These are phyloP conservation scores for Mycena amicta DNA, from an alignment of 768 basidiomycete species.

Conservation along the genomic window DNA sequence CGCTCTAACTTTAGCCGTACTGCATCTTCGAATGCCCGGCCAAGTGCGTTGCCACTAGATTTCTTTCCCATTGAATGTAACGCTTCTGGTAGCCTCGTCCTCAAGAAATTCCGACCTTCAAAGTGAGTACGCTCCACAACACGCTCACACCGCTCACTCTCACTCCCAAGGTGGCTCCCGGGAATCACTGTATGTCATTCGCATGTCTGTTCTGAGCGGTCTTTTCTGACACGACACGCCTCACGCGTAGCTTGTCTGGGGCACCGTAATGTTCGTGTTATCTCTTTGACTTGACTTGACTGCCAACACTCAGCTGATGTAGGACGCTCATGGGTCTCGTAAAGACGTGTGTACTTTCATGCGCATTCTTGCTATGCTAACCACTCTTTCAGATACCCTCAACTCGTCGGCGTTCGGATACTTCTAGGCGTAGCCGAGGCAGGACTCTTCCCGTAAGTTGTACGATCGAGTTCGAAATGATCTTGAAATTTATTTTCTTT, in stretches of 20 bases:
- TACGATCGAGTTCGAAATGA: not conserved
- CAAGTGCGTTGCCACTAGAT: conserved; percentile 48
- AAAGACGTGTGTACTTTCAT: conserved; percentile 46
- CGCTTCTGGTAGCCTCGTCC: conserved; percentile 55
- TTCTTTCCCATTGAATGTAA: not conserved
- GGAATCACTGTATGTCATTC: conserved; percentile 54
- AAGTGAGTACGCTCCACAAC: conserved; percentile 36
- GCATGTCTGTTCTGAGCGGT: not conserved
- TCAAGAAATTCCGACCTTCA: conserved; percentile 68
- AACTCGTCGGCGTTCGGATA: conserved; percentile 59
- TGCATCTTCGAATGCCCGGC: conserved; percentile 71
- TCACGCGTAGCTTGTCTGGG: conserved; percentile 57
- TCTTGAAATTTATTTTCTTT: not conserved
- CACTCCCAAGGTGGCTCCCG: conserved; percentile 59
- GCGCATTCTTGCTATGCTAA: not conserved
- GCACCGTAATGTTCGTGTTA: conserved; percentile 54
- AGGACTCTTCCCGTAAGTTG: conserved; percentile 57
- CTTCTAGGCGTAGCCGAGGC: conserved; percentile 70
- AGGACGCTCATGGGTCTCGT: conserved; percentile 72
- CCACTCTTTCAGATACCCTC: conserved; percentile 48
- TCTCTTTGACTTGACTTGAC: not conserved
- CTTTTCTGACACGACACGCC: not conserved
- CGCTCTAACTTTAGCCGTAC: conserved; percentile 43
- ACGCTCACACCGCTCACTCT: not conserved
- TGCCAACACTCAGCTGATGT: not conserved